Conservation (phyloP, 148 eudicot species). For the Heliosperma pusillum region DNA sequence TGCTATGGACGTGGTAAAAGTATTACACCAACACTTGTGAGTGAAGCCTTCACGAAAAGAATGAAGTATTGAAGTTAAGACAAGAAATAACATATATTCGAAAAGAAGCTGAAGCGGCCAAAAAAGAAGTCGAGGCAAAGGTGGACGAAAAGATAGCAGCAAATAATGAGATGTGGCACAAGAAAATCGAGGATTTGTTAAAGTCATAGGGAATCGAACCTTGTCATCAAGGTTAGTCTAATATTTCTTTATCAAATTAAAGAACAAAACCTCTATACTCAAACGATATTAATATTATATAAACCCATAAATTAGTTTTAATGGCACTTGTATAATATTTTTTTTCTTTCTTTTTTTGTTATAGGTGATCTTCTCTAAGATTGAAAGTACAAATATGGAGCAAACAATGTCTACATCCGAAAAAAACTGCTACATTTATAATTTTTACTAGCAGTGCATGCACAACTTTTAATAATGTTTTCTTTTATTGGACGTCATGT, state of each 20-base stretch:
- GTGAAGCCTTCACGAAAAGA: conserved; percentile 5
- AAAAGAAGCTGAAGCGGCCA: background rate
- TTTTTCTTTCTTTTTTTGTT: no score
- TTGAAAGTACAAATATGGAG: background rate
- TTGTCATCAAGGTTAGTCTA: conserved; percentile 1
- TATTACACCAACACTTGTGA: background rate
- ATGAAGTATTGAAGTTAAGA: background rate
- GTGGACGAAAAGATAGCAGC: conserved; percentile 5
- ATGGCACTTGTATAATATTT: background rate
- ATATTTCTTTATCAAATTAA: background rate
- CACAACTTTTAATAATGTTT: no score
- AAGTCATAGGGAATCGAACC: conserved; percentile 16
- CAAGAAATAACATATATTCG: background rate
- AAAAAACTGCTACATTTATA: background rate
- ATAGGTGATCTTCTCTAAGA: background rate
- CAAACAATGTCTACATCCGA: background rate
- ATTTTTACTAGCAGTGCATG: background rate
- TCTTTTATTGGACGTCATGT: background rate
- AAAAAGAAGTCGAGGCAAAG: conserved; percentile 3
- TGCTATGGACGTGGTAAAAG: conserved; percentile 14
- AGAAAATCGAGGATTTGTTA: background rate
- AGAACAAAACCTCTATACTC: background rate
- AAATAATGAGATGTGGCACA: conserved; percentile 11
- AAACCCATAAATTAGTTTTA: background rate
- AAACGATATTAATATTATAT: background rate